Evolutionary conservation across 108 stramenopile genomes (phyloP).

Genomic region (Cylindrotheca closterium): DNA sequence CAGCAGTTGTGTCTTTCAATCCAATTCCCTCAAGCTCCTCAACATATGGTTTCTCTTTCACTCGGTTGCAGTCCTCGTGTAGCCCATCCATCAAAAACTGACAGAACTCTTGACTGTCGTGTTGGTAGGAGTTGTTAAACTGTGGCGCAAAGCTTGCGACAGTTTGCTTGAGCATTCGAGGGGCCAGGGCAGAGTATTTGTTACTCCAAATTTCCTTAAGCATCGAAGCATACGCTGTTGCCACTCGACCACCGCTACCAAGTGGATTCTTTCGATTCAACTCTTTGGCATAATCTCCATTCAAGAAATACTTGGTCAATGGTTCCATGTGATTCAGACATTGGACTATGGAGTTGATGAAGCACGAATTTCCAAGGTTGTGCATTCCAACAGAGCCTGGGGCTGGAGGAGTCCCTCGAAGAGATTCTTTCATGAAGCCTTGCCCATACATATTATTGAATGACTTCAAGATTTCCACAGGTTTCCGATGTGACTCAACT

Average conservation of each 20-base stretch:
- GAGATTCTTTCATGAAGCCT: conserved; percentile 78
- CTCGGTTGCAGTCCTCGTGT: conserved; percentile 85
- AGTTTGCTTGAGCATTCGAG: conserved; percentile 77
- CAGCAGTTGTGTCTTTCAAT: conserved; percentile 80
- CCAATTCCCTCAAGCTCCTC: conserved; percentile 90
- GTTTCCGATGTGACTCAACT: conserved; percentile 53
- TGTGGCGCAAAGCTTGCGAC: conserved; percentile 82
- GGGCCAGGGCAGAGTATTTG: conserved; percentile 73
- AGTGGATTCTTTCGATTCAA: conserved; percentile 83
- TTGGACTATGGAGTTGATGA: conserved; percentile 93
- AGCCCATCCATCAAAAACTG: conserved; percentile 88
- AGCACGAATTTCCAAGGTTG: conserved; percentile 99
- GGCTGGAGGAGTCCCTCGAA: conserved; percentile 72
- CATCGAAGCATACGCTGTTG: conserved; percentile 80
- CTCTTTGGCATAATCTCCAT: conserved; percentile 55
- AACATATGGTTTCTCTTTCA: conserved; percentile 82
- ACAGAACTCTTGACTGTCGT: conserved; percentile 91
- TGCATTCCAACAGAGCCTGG: conserved; percentile 91
- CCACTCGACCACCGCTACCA: conserved; percentile 84
- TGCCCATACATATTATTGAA: conserved; percentile 69
- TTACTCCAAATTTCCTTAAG: conserved; percentile 82
- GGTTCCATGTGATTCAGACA: conserved; percentile 84
- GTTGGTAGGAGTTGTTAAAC: conserved; percentile 90
- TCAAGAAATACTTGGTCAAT: conserved; percentile 88
- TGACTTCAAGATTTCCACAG: conserved; percentile 77